These are phyloP conservation scores for Achaetomium macrosporum DNA, from an alignment of 2,329 filamentous ascomycete genomes.

Conservation along the genomic window DNA sequence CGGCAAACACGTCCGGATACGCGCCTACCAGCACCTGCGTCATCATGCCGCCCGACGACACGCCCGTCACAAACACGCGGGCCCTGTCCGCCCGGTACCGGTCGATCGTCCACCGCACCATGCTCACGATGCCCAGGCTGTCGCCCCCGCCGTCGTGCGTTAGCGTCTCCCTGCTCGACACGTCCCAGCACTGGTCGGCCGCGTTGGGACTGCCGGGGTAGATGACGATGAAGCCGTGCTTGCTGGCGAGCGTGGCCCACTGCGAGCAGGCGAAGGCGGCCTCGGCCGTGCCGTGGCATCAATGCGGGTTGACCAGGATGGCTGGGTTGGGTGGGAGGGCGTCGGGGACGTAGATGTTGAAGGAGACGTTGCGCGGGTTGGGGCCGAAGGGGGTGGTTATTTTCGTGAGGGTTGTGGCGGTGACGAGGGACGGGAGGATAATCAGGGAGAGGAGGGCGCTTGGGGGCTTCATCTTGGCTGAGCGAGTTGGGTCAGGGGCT, in stretches of 20 bases:
- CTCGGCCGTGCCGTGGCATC: no score
- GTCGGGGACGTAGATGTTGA: conserved; percentile 48
- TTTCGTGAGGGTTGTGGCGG: conserved; percentile 14
- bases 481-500: no score
- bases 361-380: conserved; percentile 45
- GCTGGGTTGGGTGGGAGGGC: no score
- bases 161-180: conserved; percentile 44
- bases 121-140: conserved; percentile 46
- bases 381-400: conserved; percentile 32
- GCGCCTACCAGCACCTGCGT: conserved; percentile 46
- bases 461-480: no score
- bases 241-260: conserved; percentile 51
- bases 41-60: conserved; percentile 52
- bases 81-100: conserved; percentile 41
- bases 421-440: no score
- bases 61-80: conserved; percentile 47
- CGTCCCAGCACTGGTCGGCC: conserved; percentile 63
- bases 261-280: no score
- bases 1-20: conserved; percentile 49
- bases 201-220: no score
- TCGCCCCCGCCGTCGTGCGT: conserved; percentile 47
- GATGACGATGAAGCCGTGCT: conserved; percentile 50
- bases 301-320: no score
- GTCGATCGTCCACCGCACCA: conserved; percentile 45
- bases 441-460: no score